Conservation (phyloP, 345 rosid species). For the Jatropha curcas region DNA sequence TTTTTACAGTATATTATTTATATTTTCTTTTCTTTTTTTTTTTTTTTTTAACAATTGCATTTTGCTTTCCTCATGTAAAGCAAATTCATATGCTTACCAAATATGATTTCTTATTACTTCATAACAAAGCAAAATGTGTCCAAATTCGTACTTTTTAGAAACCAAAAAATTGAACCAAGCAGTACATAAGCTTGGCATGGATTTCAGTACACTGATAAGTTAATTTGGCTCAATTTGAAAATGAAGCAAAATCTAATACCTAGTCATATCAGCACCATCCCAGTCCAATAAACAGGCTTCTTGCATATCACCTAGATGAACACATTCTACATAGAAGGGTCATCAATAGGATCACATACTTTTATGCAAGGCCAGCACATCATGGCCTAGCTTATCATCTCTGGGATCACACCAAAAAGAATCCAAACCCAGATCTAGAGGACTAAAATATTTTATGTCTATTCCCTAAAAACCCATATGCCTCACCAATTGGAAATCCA, state of each 20-base stretch:
- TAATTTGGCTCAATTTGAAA: not conserved
- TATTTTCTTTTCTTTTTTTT: no score
- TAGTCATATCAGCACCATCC: not conserved
- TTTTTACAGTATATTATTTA: no score
- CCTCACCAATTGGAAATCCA: not conserved
- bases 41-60: not conserved
- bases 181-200: not conserved
- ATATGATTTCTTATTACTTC: not conserved
- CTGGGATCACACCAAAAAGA: not conserved
- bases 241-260: not conserved
- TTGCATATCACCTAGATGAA: not conserved
- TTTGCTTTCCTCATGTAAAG: not conserved
- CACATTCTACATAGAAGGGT: not conserved
- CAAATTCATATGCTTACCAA: not conserved
- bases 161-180: not conserved
- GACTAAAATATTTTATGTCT: not conserved
- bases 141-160: not conserved
- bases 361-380: not conserved
- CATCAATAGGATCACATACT: not conserved
- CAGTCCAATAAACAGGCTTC: not conserved
- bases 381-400: not conserved
- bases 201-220: not conserved
- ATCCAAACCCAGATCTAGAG: not conserved
- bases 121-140: not conserved
- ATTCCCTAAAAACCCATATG: not conserved